phyloP scores from a whole-genome alignment of 805 yeast species.

The Sugiyamaella floridensis region DNA sequence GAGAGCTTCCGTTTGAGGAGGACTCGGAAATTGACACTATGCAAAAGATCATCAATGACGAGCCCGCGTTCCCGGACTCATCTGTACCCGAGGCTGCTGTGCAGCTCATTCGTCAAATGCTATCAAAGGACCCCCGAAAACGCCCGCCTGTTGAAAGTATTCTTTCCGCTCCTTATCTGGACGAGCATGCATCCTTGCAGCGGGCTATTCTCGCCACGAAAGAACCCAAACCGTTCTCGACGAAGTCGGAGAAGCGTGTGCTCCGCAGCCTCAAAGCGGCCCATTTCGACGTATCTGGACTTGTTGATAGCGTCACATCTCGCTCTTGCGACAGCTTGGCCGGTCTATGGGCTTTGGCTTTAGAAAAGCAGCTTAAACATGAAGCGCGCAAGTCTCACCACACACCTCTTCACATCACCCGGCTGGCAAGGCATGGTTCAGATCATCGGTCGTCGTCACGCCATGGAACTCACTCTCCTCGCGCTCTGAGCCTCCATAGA shows the following conservation, averaged over 20 bases:
- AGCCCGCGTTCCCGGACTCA: slow-evolving; percentile 46
- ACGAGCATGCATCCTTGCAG: slow-evolving; percentile 38
- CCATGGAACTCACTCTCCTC: slow-evolving; percentile 9
- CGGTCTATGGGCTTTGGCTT: slow-evolving; percentile 65
- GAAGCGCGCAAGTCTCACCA: slow-evolving; percentile 9
- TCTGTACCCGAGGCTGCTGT: slow-evolving; percentile 40
- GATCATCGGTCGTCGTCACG: neutral
- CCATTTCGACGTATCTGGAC: slow-evolving; percentile 56
- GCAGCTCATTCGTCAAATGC: slow-evolving; percentile 45
- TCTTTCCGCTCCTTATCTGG: slow-evolving; percentile 44
- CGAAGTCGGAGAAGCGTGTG: slow-evolving; percentile 56
- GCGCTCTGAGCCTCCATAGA: slow-evolving; percentile 11
- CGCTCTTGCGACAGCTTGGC: slow-evolving; percentile 63
- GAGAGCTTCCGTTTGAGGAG: slow-evolving; percentile 88
- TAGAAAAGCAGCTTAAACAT: slow-evolving; percentile 42
- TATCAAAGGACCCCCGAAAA: slow-evolving; percentile 56
- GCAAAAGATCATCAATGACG: slow-evolving; percentile 52
- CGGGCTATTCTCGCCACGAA: slow-evolving; percentile 33
- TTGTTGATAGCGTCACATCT: slow-evolving; percentile 51
- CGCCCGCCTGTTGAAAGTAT: slow-evolving; percentile 56
- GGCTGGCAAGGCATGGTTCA: slow-evolving; percentile 13
- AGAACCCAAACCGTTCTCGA: slow-evolving; percentile 42
- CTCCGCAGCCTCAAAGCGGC: slow-evolving; percentile 51
- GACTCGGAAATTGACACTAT: slow-evolving; percentile 60
- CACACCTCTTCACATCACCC: slow-evolving; percentile 11